Percentiles rank a stretch among this genome's conserved stretches.
phyloP scores from a whole-genome alignment of 1,284 basidiomycete species.

The Moesziomyces aphidis region DNA sequence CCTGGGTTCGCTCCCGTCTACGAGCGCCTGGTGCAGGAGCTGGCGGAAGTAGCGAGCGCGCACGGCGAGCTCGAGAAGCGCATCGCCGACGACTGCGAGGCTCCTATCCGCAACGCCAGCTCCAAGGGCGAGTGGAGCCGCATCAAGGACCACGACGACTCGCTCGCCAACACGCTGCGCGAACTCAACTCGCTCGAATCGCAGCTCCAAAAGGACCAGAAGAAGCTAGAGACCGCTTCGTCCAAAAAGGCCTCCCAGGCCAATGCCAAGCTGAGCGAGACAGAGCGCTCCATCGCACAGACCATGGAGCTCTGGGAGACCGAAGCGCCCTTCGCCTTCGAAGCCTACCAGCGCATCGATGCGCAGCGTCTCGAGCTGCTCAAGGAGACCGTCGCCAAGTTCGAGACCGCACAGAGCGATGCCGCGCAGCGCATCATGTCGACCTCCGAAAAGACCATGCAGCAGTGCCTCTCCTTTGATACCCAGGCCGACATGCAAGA shows the following conservation, averaged over 20 bases:
- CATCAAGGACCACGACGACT: slow-evolving; percentile 60
- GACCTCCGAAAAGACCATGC: slow-evolving; percentile 60
- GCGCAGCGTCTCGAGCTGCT: slow-evolving; percentile 58
- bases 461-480: slow-evolving; percentile 56
- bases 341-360: slow-evolving; percentile 63
- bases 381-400: slow-evolving; percentile 59
- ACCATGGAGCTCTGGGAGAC: slow-evolving; percentile 58
- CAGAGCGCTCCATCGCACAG: slow-evolving; percentile 49
- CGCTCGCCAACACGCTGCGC: slow-evolving; percentile 49
- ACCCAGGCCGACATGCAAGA: slow-evolving; percentile 59
- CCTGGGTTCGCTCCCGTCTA: slow-evolving; percentile 62
- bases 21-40: slow-evolving; percentile 59
- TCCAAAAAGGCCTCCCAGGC: slow-evolving; percentile 56
- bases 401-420: slow-evolving; percentile 61
- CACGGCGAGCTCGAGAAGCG: slow-evolving; percentile 60
- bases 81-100: slow-evolving; percentile 65
- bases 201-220: slow-evolving; percentile 62
- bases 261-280: slow-evolving; percentile 53
- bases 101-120: slow-evolving; percentile 61
- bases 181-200: slow-evolving; percentile 63
- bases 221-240: slow-evolving; percentile 59
- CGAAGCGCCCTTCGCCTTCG: slow-evolving; percentile 55
- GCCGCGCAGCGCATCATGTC: slow-evolving; percentile 56
- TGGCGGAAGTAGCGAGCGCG: slow-evolving; percentile 62
- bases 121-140: slow-evolving; percentile 57